Conservation (phyloP, 257 asterid genomes). For the Handroanthus guayacan region DNA sequence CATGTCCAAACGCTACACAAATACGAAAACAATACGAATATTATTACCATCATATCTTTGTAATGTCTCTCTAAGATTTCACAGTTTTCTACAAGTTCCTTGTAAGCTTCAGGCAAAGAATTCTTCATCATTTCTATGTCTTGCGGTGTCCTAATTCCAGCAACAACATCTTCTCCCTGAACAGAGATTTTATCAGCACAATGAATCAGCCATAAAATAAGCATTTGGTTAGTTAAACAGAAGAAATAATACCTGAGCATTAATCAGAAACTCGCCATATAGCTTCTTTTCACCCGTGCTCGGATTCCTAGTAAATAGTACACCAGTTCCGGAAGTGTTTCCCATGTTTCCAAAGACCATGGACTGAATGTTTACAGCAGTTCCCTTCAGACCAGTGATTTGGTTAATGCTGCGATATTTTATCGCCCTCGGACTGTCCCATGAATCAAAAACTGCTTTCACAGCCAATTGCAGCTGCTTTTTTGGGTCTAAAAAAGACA, state of each 20-base stretch:
- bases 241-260: conserved; percentile 74
- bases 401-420: conserved; percentile 86
- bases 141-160: conserved; percentile 95
- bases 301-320: conserved; percentile 92
- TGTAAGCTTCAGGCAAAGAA: conserved; percentile 87
- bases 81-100: conserved; percentile 85
- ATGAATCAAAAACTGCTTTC: conserved; percentile 89
- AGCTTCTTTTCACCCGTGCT: conserved; percentile 96
- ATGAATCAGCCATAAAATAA: neutral
- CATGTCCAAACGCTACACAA: neutral
- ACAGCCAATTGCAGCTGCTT: conserved; percentile 87
- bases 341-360: conserved; percentile 99
- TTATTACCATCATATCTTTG: conserved; percentile 94
- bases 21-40: neutral
- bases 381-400: conserved; percentile 89
- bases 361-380: conserved; percentile 94
- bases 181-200: conserved; percentile 27
- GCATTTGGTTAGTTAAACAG: conserved; percentile 1
- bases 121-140: conserved; percentile 81
- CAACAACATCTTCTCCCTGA: conserved; percentile 97
- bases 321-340: conserved; percentile 95
- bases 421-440: conserved; percentile 95
- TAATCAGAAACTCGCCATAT: conserved; percentile 89
- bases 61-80: conserved; percentile 84
- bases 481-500: conserved; percentile 63